phyloP scores from a whole-genome alignment of 208 protist species.

The Trypanosomatidae sp. region DNA sequence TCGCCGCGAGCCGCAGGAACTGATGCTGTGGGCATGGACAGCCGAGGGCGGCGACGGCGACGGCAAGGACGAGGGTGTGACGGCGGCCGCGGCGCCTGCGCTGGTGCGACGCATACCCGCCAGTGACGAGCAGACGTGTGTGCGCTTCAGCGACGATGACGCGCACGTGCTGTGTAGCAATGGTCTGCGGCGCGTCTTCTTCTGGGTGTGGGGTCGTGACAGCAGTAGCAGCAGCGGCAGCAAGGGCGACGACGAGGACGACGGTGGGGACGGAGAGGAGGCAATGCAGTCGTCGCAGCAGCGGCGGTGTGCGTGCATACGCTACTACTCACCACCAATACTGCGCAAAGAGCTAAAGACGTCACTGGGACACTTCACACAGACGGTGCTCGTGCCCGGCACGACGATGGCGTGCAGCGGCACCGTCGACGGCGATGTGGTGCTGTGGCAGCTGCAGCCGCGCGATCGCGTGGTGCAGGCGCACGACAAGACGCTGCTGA shows the following conservation, averaged over 20 bases:
- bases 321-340: too few species aligned
- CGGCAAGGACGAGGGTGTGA: constrained; percentile 1
- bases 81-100: constrained; percentile 24
- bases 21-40: constrained; percentile 91
- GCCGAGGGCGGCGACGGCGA: constrained; percentile 5
- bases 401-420: constrained; percentile 79
- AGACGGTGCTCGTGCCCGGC: constrained; percentile 78
- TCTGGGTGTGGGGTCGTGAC: constrained; percentile 73
- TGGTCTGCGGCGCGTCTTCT: constrained; percentile 77
- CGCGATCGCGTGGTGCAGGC: constrained; percentile 69
- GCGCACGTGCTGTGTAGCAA: constrained; percentile 79
- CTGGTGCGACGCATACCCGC: constrained; percentile 56
- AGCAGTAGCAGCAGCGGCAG: not conserved
- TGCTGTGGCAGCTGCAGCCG: constrained; percentile 82
- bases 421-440: constrained; percentile 87
- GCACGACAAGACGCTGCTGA: constrained; percentile 85
- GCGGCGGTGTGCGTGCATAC: too few species aligned
- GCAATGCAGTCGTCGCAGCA: too few species aligned
- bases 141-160: constrained; percentile 76
- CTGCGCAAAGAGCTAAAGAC: constrained; percentile 60
- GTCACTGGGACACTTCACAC: constrained; percentile 81
- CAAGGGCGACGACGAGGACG: not conserved
- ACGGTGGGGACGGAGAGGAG: too few species aligned
- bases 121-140: constrained; percentile 75
- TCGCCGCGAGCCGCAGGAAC: constrained; percentile 57